Percentiles rank a stretch among this genome's conserved stretches.
phyloP scores from a whole-genome alignment of 1,284 basidiomycete genomes.

The Moesziomyces sp. region DNA sequence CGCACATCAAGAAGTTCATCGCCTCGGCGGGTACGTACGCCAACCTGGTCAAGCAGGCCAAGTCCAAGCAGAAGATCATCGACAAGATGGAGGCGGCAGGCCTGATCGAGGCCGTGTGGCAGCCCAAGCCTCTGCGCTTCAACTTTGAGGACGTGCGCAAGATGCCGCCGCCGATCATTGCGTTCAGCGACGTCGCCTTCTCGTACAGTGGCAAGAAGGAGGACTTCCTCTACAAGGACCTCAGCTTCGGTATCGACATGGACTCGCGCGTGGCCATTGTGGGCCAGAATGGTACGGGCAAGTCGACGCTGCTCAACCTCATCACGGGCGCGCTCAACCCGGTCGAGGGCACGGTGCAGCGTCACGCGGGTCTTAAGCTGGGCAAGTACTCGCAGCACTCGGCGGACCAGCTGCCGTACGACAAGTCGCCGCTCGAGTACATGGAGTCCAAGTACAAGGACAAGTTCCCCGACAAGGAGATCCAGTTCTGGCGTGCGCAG shows the following conservation, averaged over 20 bases:
- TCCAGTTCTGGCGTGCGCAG: constrained; percentile 91
- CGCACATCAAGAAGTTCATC: constrained; percentile 96
- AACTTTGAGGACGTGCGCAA: constrained; percentile 95
- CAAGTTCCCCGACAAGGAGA: constrained; percentile 94
- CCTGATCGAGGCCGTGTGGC: constrained; percentile 87
- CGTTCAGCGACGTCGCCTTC: constrained; percentile 94
- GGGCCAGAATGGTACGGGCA: constrained; percentile 97
- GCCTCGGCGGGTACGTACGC: constrained; percentile 98
- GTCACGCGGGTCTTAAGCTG: constrained; percentile 91
- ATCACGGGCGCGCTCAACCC: constrained; percentile 88
- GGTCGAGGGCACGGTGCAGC: constrained; percentile 83
- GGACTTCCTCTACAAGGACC: constrained; percentile 86
- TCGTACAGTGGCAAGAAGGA: constrained; percentile 85
- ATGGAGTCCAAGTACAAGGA: constrained; percentile 74
- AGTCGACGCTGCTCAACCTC: constrained; percentile 95
- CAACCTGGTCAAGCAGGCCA: constrained; percentile 97
- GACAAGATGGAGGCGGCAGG: constrained; percentile 99
- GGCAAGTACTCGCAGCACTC: constrained; percentile 93
- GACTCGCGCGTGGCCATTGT: constrained; percentile 96
- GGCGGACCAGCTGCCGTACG: constrained; percentile 96
- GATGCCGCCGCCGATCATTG: constrained; percentile 95
- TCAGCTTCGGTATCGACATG: constrained; percentile 88
- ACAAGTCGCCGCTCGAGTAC: constrained; percentile 91
- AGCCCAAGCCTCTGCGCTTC: constrained; percentile 81
- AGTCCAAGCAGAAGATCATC: constrained; percentile 97